These are phyloP conservation scores for Trichocladium uniseriatum DNA, from an alignment of 495 filamentous ascomycete genomes.

Conservation along the genomic window DNA sequence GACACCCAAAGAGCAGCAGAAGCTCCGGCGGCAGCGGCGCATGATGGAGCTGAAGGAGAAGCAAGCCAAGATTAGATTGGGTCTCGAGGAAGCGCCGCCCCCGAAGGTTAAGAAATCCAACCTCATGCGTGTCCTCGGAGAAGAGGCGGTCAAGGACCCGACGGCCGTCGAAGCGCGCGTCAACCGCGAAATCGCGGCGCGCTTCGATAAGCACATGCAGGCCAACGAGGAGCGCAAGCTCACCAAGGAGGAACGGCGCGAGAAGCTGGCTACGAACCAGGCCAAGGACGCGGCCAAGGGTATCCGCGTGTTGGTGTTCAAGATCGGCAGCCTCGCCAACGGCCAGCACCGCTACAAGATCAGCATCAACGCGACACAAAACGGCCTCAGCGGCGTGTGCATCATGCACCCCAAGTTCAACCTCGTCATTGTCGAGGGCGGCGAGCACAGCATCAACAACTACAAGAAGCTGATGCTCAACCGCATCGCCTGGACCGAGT, in stretches of 20 bases:
- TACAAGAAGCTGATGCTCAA: slow-evolving; percentile 86
- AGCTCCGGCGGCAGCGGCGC: slow-evolving; percentile 79
- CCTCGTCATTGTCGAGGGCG: slow-evolving; percentile 86
- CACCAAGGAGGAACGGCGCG: slow-evolving; percentile 78
- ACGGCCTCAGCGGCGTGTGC: slow-evolving; percentile 74
- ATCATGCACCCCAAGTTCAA: slow-evolving; percentile 82
- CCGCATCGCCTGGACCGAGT: slow-evolving; percentile 91
- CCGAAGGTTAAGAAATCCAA: slow-evolving; percentile 95
- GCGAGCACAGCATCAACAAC: slow-evolving; percentile 62
- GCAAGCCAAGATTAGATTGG: slow-evolving; percentile 89
- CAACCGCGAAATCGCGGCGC: slow-evolving; percentile 79
- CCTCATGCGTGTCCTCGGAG: slow-evolving; percentile 93
- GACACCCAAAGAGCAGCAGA: slow-evolving; percentile 82
- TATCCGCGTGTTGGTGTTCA: slow-evolving; percentile 74
- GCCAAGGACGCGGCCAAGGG: slow-evolving; percentile 82
- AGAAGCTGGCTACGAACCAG: slow-evolving; percentile 77
- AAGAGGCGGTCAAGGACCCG: slow-evolving; percentile 94
- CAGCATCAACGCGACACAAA: slow-evolving; percentile 80
- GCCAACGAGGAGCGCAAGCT: slow-evolving; percentile 83
- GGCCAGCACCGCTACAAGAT: slow-evolving; percentile 91
- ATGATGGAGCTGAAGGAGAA: slow-evolving; percentile 90
- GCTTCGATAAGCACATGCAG: slow-evolving; percentile 62
- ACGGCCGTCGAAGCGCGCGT: slow-evolving; percentile 95
- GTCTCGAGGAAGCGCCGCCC: slow-evolving; percentile 77
- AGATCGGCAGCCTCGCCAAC: slow-evolving; percentile 76